Conservation (phyloP, 2,329 filamentous ascomycete genomes). For the Xylariales sp. region DNA sequence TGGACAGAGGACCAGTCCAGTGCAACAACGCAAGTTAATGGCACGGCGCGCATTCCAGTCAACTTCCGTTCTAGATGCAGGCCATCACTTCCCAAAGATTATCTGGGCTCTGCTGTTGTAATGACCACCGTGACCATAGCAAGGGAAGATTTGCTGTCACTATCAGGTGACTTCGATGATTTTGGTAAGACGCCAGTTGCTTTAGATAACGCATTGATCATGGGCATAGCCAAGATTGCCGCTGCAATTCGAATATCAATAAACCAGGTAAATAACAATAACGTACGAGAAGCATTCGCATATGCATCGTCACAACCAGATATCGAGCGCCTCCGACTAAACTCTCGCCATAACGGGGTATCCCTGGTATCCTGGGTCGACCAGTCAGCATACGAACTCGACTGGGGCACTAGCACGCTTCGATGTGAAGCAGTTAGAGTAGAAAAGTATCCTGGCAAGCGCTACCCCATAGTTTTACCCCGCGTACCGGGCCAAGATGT, state of each 20-base stretch:
- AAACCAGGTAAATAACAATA: conserved; percentile 11
- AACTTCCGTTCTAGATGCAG: conserved; percentile 18
- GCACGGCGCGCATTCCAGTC: conserved; percentile 21
- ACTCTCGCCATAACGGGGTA: conserved; percentile 14
- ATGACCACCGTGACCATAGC: conserved; percentile 16
- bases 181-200: neutral
- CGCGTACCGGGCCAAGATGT: conserved; percentile 19
- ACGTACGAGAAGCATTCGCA: conserved; percentile 13
- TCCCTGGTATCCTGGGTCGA: conserved; percentile 28
- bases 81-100: conserved; percentile 15
- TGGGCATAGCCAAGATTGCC: conserved; percentile 15
- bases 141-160: conserved; percentile 9
- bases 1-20: conserved; percentile 9
- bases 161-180: too few relatives aligned
- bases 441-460: conserved; percentile 11
- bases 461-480: conserved; percentile 23
- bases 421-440: conserved; percentile 22
- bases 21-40: too few relatives aligned
- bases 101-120: conserved; percentile 22
- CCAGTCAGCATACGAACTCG: conserved; percentile 17
- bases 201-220: too few relatives aligned
- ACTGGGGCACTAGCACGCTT: conserved; percentile 19
- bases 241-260: conserved; percentile 15
- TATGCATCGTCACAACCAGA: conserved; percentile 12
- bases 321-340: conserved; percentile 10